phyloP scores from a whole-genome alignment of 805 yeast genomes.

The Ogataea neopini region DNA sequence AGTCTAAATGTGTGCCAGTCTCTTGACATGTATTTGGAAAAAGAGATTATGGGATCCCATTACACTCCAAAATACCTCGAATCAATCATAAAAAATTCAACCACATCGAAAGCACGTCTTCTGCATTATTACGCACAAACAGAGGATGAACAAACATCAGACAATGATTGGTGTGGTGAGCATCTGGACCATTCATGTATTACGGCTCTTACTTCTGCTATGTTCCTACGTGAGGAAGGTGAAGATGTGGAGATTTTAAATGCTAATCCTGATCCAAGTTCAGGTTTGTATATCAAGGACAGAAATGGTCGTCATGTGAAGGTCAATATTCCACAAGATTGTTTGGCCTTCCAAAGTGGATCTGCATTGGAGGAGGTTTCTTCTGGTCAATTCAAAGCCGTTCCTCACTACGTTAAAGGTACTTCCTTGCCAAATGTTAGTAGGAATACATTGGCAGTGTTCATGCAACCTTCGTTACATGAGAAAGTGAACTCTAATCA shows the following conservation, averaged over 20 bases:
- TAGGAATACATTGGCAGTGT: conserved; percentile 60
- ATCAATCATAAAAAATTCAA: conserved; percentile 47
- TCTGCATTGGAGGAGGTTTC: conserved; percentile 54
- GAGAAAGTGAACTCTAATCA: conserved; percentile 46
- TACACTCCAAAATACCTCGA: conserved; percentile 43
- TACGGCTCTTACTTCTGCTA: conserved; percentile 58
- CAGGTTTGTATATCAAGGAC: conserved; percentile 53
- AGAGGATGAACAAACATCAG: conserved; percentile 2
- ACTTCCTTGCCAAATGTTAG: conserved; percentile 38
- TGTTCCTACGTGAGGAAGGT: conserved; percentile 44
- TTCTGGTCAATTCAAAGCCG: conserved; percentile 51
- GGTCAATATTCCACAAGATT: conserved; percentile 54
- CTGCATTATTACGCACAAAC: conserved; percentile 51
- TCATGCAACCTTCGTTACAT: conserved; percentile 59
- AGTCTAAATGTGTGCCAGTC: conserved; percentile 53
- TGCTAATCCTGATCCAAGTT: conserved; percentile 42
- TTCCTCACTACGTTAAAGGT: conserved; percentile 57
- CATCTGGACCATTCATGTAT: conserved; percentile 61
- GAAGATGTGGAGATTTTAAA: conserved; percentile 24
- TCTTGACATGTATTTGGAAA: conserved; percentile 47
- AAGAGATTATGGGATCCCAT: conserved; percentile 21
- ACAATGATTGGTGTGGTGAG: conserved; percentile 58
- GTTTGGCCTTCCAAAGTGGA: conserved; percentile 64
- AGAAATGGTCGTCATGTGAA: conserved; percentile 46
- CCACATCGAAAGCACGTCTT: conserved; percentile 58